Evolutionary conservation across 805 yeast genomes (phyloP).

Genomic region (Hyphopichia homilentoma): DNA sequence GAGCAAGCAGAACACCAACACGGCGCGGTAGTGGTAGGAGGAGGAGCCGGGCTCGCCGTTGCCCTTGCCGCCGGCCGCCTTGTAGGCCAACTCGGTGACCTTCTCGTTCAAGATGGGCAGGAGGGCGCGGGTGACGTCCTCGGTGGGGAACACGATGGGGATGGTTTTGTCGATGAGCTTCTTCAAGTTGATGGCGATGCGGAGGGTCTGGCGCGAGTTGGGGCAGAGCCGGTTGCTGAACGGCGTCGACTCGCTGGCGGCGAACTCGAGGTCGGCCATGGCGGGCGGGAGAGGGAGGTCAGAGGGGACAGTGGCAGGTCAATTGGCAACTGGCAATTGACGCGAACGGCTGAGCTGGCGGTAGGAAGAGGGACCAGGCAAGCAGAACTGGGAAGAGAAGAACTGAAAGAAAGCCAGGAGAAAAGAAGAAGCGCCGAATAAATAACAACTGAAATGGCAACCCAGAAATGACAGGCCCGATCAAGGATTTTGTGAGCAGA

Average conservation of each 20-base stretch:
- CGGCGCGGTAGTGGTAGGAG: slow-evolving; percentile 61
- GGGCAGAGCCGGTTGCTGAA: slow-evolving; percentile 37
- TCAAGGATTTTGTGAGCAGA: too few relatives aligned
- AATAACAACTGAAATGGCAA: too few relatives aligned
- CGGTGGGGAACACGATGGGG: slow-evolving; percentile 57
- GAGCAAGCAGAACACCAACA: slow-evolving; percentile 64
- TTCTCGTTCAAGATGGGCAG: slow-evolving; percentile 56
- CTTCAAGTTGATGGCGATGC: slow-evolving; percentile 73
- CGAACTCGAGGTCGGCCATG: neutral
- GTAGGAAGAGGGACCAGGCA: too few relatives aligned
- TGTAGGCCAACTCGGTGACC: slow-evolving; percentile 57
- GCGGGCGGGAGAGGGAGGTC: neutral
- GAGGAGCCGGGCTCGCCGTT: slow-evolving; percentile 52
- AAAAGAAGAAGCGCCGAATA: too few relatives aligned
- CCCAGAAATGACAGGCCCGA: too few relatives aligned
- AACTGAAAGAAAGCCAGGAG: too few relatives aligned
- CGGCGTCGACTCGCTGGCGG: neutral
- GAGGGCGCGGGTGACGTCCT: slow-evolving; percentile 49
- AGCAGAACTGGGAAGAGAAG: too few relatives aligned
- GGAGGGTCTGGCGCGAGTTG: slow-evolving; percentile 60
- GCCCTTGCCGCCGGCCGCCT: slow-evolving; percentile 81
- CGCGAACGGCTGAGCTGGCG: too few relatives aligned
- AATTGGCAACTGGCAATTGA: too few relatives aligned
- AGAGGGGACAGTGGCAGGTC: too few relatives aligned
- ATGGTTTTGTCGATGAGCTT: slow-evolving; percentile 66